A percentile compares a stretch with the other conserved stretches of the same genome.
phyloP scores from a whole-genome alignment of 225 moss, liverwort and hornwort species.

The Sphagnum contortum region DNA sequence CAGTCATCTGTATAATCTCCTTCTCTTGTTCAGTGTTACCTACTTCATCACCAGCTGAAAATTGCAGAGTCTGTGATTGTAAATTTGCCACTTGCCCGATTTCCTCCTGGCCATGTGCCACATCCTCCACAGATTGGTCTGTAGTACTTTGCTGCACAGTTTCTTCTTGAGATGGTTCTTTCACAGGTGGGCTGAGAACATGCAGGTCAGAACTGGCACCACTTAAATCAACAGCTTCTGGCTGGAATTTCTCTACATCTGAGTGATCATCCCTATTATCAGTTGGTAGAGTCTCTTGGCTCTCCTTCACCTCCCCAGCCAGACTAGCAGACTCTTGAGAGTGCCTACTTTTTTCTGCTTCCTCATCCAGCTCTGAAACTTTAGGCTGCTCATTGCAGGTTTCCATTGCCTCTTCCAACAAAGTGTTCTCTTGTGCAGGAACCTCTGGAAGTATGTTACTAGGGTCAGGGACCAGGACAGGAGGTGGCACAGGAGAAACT shows the following conservation, averaged over 20 bases:
- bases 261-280: background rate
- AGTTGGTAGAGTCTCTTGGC: background rate
- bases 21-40: too few species aligned
- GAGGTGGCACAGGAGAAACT: background rate
- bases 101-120: too few species aligned
- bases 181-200: background rate
- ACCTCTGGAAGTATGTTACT: background rate
- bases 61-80: too few species aligned
- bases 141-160: too few species aligned
- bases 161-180: background rate
- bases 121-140: too few species aligned
- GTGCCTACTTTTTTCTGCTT: slow-evolving; percentile 1
- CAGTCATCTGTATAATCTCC: too few species aligned
- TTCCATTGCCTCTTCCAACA: background rate
- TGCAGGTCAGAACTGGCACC: background rate
- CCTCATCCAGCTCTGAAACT: slow-evolving; percentile 1
- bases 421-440: background rate
- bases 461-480: background rate
- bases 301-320: background rate
- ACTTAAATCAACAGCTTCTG: slow-evolving; percentile 5
- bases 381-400: background rate
- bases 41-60: too few species aligned
- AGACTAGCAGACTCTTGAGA: slow-evolving; percentile 2
- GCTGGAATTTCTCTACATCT: background rate
- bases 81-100: too few species aligned